A percentile compares a stretch with the other conserved stretches of the same genome.
Evolutionary conservation across 2,329 filamentous ascomycete species (phyloP).

Genomic region (Monosporascus cannonballus): DNA sequence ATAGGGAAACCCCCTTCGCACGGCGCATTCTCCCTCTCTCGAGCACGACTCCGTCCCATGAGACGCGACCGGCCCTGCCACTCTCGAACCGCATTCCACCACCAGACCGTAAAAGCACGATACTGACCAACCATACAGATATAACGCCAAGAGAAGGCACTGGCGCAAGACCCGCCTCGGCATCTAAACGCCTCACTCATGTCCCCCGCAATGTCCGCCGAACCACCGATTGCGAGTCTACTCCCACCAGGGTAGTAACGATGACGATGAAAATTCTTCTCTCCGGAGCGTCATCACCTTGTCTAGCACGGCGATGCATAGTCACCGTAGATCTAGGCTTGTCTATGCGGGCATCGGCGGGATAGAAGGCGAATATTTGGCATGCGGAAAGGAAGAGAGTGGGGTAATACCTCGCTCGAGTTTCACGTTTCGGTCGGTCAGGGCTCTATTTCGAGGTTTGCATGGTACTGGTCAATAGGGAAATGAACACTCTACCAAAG

Average conservation of each 20-base stretch:
- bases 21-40: too few relatives aligned
- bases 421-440: conserved; percentile 9
- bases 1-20: conserved; percentile 2
- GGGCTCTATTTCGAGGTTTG: conserved; percentile 20
- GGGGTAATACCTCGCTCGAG: neutral
- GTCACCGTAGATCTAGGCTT: neutral
- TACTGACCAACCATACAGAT: conserved; percentile 51
- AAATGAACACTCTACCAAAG: conserved; percentile 15
- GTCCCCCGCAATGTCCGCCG: conserved; percentile 15
- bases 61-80: too few relatives aligned
- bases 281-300: neutral
- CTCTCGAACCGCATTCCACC: too few relatives aligned
- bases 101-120: conserved; percentile 1
- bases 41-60: too few relatives aligned
- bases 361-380: neutral
- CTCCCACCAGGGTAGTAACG: neutral
- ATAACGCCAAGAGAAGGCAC: conserved; percentile 99
- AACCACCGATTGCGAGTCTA: neutral
- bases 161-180: conserved; percentile 99
- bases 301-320: neutral
- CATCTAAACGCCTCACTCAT: conserved; percentile 69
- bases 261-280: neutral
- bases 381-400: conserved; percentile 8
- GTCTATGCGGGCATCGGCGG: neutral
- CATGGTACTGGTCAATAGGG: conserved; percentile 37